Evolutionary conservation across 2,329 filamentous ascomycete species (phyloP).

Genomic region (Ramularia collo-cygni): DNA sequence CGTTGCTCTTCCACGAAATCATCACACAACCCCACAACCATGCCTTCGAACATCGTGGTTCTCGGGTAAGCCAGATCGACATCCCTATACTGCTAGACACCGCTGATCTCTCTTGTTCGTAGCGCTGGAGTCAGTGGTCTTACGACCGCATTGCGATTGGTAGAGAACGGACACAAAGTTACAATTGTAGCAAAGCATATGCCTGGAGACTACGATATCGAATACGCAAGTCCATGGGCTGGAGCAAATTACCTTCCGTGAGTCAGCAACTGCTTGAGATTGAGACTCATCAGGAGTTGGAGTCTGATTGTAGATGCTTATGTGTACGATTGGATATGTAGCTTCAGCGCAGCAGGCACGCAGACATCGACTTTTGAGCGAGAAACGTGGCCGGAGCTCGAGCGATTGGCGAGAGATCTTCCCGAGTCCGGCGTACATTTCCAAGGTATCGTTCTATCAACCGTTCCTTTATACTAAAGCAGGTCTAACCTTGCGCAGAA

Average conservation of each 20-base stretch:
- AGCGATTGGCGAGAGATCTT: conserved; percentile 47
- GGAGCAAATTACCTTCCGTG: conserved; percentile 69
- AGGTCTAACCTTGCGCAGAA: conserved; percentile 29
- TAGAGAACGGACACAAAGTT: conserved; percentile 52
- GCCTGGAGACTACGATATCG: conserved; percentile 86
- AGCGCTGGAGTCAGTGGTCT: conserved; percentile 58
- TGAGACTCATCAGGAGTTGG: no score
- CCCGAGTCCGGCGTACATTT: conserved; percentile 78
- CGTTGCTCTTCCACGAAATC: no score
- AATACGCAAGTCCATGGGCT: conserved; percentile 86
- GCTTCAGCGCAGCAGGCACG: conserved; percentile 36
- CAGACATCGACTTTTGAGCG: conserved; percentile 36
- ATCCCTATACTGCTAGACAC: neutral
- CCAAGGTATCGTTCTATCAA: conserved; percentile 45
- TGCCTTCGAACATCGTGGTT: conserved; percentile 38
- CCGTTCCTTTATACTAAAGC: neutral
- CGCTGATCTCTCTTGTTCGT: neutral
- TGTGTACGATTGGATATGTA: conserved; percentile 6
- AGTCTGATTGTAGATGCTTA: neutral
- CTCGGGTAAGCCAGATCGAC: conserved; percentile 36
- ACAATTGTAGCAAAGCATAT: conserved; percentile 80
- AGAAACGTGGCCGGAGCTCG: conserved; percentile 40
- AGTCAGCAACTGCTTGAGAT: no score
- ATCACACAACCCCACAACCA: conserved; percentile 1
- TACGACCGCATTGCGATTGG: conserved; percentile 57